Evolutionary conservation across 257 asterid species (phyloP), one percentile per base, ranked within the genome.

Genomic region (Primulina huaijiensis): DNA sequence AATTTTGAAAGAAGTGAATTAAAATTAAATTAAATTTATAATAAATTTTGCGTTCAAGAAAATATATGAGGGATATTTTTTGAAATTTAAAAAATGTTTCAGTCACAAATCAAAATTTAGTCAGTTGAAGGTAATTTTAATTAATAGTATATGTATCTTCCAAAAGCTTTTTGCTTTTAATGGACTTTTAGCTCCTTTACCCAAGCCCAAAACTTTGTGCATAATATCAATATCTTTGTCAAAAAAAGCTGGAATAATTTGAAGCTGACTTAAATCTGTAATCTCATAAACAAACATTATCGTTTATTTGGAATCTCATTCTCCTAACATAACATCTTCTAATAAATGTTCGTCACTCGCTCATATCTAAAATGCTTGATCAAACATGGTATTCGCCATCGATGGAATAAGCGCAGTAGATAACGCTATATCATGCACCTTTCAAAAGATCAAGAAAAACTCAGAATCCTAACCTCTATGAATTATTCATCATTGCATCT

Each of bases 401-500:
- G 0, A 50, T 1, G 57, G 57, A 50, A 46, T 4, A 14, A 46
- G 20, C 20, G 20, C 16, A 6, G 57, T 17, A 14, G 20, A 50
- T 14, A 2, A 5, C 1, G 8, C 20, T 7, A 17, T 17, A 50
- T 50, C 57, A 50, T 14, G 2, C 8, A 19, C 69, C 60, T 55
- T 40, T 50, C 40, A 56, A 31, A 57, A 3, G 33, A 2, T 61
- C 55, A 30, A 16, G 61, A 60, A 69, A 67, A 76, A 77, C 63
- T 20, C 57, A 60, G 10, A 10, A 3, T 3, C 57, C 52, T 60
- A 55, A 55, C 20, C 8, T 60, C 30, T 37, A 23, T 52, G 12
- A 0, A 20, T 31, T 70, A 65, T 53, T 70, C 77, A 31, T 69
- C 74, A 64, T 27, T 40, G 78, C 96, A 92, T 70, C 86, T 86